Base-by-base conservation (phyloP, 2,329 filamentous ascomycete genomes). In the Truncatella angustata region DNA sequence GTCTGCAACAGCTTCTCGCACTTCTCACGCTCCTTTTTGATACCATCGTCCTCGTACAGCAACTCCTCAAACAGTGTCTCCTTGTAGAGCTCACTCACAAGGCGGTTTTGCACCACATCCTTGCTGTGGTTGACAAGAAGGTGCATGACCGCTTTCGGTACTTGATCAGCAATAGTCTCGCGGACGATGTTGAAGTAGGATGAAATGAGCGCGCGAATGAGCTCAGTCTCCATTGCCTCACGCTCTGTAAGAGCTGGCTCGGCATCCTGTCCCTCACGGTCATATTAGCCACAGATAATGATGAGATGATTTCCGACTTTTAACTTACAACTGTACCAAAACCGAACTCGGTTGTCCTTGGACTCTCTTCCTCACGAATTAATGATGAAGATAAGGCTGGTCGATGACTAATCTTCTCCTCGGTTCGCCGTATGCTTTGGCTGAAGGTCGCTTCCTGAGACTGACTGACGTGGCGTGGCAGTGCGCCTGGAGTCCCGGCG, bases 151-250 rank as follows among this genome's bases (percentile, higher is more conserved):
- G 94, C 94, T 75, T 99, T 99, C 60, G 94, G 94, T 10, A 99
- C 94, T 73, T 97, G 93, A 68, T 99, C 94, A 40, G 93, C 93
- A 63, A 97, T 96, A n/a, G 91, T 93, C 73, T 99, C 94, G 57
- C 94, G 90, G 43, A 99, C 94, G 65, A 99, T 99, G 70, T 96
- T 96, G 79, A 99, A 99, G 78, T 99, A 99, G 1, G 92, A 97
- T 28, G 90, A 96, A 69, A 99, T 99, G 52, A 99, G 83, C 43
- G 92, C 90, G 43, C 93, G 88, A 68, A 99, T 99, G 36, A 99
- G 85, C 72, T 99, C 94, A 9, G 94, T 97, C 74, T 99, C 94
- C 77, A 99, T 89, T 40, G 91, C 89, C 74, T 99, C 94, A 49
- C 94, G 90, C 61, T 99, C 94, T 1, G 92, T 97, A 63, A 99